Evolutionary conservation across 306 rosid species (phyloP).

Genomic region (Trichosanthes truncata): DNA sequence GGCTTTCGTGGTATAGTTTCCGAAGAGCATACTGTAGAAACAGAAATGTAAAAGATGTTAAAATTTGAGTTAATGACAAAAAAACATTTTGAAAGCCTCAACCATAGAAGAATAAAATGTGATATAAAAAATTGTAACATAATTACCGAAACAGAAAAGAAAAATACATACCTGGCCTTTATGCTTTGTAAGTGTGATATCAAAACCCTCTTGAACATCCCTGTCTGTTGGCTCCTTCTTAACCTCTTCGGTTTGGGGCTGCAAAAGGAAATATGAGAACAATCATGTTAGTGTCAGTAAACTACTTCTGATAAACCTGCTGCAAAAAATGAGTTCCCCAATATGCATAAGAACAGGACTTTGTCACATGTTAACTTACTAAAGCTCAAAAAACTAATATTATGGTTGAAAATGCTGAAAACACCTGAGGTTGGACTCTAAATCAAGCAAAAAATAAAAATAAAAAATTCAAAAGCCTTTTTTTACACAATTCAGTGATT

Average conservation of each 20-base stretch:
- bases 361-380: not conserved
- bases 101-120: not conserved
- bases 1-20: constrained; percentile 92
- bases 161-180: constrained; percentile 52
- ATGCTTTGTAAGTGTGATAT: constrained; percentile 78
- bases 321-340: not conserved
- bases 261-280: constrained; percentile 22
- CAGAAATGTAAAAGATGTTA: not conserved
- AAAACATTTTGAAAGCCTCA: not conserved
- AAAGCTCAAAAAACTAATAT: not conserved
- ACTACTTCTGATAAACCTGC: not conserved
- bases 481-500: not conserved
- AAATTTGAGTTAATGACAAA: not conserved
- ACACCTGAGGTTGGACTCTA: not conserved
- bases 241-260: constrained; percentile 82
- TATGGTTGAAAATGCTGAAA: not conserved
- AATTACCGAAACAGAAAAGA: not conserved
- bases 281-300: not conserved
- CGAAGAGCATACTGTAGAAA: constrained; percentile 76
- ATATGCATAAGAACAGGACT: not conserved
- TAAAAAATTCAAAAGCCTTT: not conserved
- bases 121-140: not conserved
- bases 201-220: constrained; percentile 82
- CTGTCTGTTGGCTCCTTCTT: constrained; percentile 73
- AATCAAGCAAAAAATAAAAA: not conserved